Evolutionary conservation across 2,329 filamentous ascomycete genomes (phyloP), one percentile per base, ranked within the genome.

Genomic region (Alternaria conjuncta): DNA sequence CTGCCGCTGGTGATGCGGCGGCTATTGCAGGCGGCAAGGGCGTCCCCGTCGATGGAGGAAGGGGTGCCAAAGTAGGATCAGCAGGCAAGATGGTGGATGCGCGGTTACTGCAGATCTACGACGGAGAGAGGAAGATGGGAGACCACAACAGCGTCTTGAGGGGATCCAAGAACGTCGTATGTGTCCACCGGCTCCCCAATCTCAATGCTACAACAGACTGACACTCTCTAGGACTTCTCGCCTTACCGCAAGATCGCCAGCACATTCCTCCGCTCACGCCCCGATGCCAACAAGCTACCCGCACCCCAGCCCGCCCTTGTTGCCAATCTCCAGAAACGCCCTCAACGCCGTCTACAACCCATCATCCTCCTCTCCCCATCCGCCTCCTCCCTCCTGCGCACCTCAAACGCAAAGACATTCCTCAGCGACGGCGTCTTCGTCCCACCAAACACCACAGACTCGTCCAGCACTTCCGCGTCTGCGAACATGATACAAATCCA

Each of bases 321-420:
- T 75, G 71, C 82, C 11, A 78, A 76, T 71, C 76, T 80, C 54
- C 68, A 71, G 44, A 82, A 82, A 67, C 80, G 83, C 61, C 78
- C 79, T 50, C 63, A 77, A 25, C 78, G 78, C 50, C 85, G 87
- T 55, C 83, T 86, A 36, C 84, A 85, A 78, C 96, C 96, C 53
- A 99, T 99, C 81, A 97, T 99, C 79, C 90, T 99, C 26, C 90
- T 99, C 65, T 98, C 96, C 0, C 96, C 96, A 2, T 98, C 95
- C 2, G 96, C 95, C 11, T 97, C 95, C 3, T 96, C 94, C 2
- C 89, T 98, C 53, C 89, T 99, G 41, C 94, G 95, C 79, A 93
- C 98, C 88, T 92, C 93, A 57, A 99, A 99, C 79, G 93, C 96
- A 81, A 96, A 97, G 77, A 90, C 92, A 28, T 98, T 99, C 85